phyloP scores from a whole-genome alignment of 208 protist genomes.

The Crithidia expoeki region DNA sequence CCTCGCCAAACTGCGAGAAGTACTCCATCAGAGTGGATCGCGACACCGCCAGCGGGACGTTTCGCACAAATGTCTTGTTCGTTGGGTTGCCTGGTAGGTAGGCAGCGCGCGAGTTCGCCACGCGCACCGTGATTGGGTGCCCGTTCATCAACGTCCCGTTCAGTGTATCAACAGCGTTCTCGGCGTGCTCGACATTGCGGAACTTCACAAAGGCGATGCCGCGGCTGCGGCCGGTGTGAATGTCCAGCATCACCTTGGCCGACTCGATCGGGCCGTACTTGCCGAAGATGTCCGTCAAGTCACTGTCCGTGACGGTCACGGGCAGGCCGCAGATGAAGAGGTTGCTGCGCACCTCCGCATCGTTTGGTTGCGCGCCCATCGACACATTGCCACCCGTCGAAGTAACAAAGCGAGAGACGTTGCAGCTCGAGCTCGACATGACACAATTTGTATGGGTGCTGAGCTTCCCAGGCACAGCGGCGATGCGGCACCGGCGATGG shows the following conservation, averaged over 20 bases:
- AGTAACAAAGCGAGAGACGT: background rate
- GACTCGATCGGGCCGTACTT: constrained; percentile 62
- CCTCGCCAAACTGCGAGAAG: constrained; percentile 68
- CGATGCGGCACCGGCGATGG: background rate
- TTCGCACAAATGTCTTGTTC: constrained; percentile 77
- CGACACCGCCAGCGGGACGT: constrained; percentile 61
- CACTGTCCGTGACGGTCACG: constrained; percentile 44
- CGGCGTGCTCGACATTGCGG: constrained; percentile 39
- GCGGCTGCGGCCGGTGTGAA: constrained; percentile 71
- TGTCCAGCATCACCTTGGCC: constrained; percentile 88
- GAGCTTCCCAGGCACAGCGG: background rate
- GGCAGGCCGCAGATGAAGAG: constrained; percentile 74
- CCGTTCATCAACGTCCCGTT: constrained; percentile 44
- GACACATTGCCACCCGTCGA: background rate
- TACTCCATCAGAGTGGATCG: constrained; percentile 43
- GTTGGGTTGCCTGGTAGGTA: constrained; percentile 73
- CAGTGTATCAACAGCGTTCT: constrained; percentile 46
- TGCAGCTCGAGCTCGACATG: constrained; percentile 6
- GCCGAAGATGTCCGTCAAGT: constrained; percentile 50
- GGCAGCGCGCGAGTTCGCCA: constrained; percentile 67
- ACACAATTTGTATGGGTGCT: background rate
- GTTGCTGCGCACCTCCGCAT: constrained; percentile 71
- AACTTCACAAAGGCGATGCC: constrained; percentile 85
- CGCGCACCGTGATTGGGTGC: constrained; percentile 52
- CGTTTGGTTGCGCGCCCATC: constrained; percentile 11